Evolutionary conservation across 2,329 filamentous ascomycete genomes (phyloP).

Genomic region (Lachnellula cervina): DNA sequence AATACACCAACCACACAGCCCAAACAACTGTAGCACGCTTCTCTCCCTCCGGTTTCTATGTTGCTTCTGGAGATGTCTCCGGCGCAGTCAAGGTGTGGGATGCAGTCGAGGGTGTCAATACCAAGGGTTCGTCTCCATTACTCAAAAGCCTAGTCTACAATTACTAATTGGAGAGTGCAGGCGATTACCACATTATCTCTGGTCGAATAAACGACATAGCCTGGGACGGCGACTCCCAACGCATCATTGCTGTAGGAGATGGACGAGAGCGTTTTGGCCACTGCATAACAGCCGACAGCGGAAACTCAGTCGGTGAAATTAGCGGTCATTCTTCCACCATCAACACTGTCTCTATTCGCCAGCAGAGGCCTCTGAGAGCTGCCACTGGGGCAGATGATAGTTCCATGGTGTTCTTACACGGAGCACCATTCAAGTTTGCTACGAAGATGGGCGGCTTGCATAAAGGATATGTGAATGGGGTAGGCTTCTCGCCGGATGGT

Average conservation of each 20-base stretch:
- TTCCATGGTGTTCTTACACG: conserved; percentile 86
- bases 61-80: conserved; percentile 83
- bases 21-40: conserved; percentile 91
- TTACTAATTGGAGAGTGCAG: conserved; percentile 28
- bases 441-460: conserved; percentile 75
- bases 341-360: conserved; percentile 85
- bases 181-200: conserved; percentile 91
- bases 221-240: conserved; percentile 95
- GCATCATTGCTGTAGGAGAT: conserved; percentile 92
- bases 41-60: conserved; percentile 88
- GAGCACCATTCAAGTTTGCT: conserved; percentile 93
- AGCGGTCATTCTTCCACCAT: conserved; percentile 85
- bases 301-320: conserved; percentile 93
- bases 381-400: conserved; percentile 89
- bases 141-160: background rate
- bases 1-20: conserved; percentile 88
- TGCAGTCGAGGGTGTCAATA: conserved; percentile 74
- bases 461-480: conserved; percentile 81
- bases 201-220: conserved; percentile 94
- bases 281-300: conserved; percentile 91
- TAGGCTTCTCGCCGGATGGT: conserved; percentile 88
- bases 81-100: conserved; percentile 92
- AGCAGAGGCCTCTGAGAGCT: conserved; percentile 84
- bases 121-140: conserved; percentile 46
- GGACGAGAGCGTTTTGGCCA: conserved; percentile 91